Conservation (phyloP, 805 yeast genomes). For the Sporopachydermia lactativora region DNA sequence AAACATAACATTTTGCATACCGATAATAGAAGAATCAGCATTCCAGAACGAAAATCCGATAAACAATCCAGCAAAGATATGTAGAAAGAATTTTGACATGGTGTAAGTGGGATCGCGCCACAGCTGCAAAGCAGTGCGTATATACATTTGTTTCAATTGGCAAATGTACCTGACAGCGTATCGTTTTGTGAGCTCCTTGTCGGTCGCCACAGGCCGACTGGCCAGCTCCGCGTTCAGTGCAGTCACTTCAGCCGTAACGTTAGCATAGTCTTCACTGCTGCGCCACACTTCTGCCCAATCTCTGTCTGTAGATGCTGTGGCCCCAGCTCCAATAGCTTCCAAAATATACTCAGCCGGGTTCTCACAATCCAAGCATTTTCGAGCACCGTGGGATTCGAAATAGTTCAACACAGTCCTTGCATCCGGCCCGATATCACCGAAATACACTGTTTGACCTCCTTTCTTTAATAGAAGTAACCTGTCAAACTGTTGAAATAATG, state of each 20-base stretch:
- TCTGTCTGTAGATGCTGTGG: constrained; percentile 42
- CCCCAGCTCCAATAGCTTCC: constrained; percentile 70
- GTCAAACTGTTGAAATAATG: constrained; percentile 19
- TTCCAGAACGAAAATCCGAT: constrained; percentile 63
- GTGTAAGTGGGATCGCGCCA: constrained; percentile 55
- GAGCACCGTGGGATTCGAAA: constrained; percentile 63
- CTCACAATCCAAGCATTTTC: constrained; percentile 42
- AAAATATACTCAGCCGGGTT: constrained; percentile 71
- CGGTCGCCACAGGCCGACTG: constrained; percentile 14
- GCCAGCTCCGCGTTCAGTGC: constrained; percentile 19
- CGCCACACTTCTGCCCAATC: constrained; percentile 59
- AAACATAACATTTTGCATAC: constrained; percentile 46
- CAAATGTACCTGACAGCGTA: constrained; percentile 34
- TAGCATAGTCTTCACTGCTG: constrained; percentile 17
- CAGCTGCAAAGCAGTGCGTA: constrained; percentile 29
- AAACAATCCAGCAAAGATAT: constrained; percentile 39
- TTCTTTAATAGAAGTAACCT: constrained; percentile 16
- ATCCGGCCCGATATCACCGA: constrained; percentile 65
- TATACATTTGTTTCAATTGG: constrained; percentile 28
- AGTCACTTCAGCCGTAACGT: constrained; percentile 21
- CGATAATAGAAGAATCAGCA: constrained; percentile 34
- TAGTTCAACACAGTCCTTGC: constrained; percentile 44
- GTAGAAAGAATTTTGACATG: constrained; percentile 40
- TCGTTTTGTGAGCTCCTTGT: constrained; percentile 12
- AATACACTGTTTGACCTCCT: constrained; percentile 45